Base-by-base conservation (phyloP, 306 rosid species). In the Dicorynia guianensis region DNA sequence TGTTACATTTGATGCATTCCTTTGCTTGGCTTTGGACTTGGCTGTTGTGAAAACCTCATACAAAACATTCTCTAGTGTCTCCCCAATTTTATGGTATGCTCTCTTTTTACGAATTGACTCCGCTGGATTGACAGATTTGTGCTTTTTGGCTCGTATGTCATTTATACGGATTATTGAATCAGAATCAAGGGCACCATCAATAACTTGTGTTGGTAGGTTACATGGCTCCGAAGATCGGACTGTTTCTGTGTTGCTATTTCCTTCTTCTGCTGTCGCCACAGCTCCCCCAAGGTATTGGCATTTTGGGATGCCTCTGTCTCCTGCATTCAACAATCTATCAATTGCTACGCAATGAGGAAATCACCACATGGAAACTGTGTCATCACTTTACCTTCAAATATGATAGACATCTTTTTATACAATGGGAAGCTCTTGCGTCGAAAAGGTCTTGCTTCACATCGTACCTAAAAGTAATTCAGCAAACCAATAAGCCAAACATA, bases 401-500 rank as follows among this genome's bases (percentile, higher is more conserved):
- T 70, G 44, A 83, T 76, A n/a, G 87, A 64, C 84, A 83, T 79
- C 15, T 71, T 76, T 50, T 65, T 44, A 66, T 79, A 83, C 48
- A 83, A 52, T 18, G 84, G 84, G 57, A 83, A 75, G 76, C 79
- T 79, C 79, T 65, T 83, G 66, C 87, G 78, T 25, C 87, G 33
- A 64, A 83, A 79, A 42, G 84, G 83, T 30, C 87, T 71, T 14
- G 84, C 87, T 70, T 79, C 87, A 42, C 84, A 75, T 66, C 77
- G 74, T 65, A 60, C 71, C 87, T 79, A 47, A 39, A 53, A 64
- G 44, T 11, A 68, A 50, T 19, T 36, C 30, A 11, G 44, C 30
- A 76, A 56, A 55, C 5, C 36, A 56, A 55, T 47, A 54, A 74
- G 63, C 73, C 65, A 64, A 65, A 52, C 71, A 61, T 49, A 46